These are phyloP conservation scores for Apophysomyces ossiformis DNA, from an alignment of 371 early-diverging fungal genomes.

Conservation along the genomic window DNA sequence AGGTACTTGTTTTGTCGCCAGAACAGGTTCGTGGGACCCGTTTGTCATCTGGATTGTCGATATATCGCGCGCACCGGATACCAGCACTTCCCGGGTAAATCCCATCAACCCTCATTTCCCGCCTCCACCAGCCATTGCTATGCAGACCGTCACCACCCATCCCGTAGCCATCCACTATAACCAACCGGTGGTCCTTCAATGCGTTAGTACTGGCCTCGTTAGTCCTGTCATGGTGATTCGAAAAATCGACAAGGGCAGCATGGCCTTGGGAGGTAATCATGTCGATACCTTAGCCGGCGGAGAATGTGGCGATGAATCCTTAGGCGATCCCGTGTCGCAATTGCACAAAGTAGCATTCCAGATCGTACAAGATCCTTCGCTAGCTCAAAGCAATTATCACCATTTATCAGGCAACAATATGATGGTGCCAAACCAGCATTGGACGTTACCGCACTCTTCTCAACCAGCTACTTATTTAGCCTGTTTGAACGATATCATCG, in stretches of 20 bases:
- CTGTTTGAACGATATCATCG: conserved; percentile 79
- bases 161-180: conserved; percentile 83
- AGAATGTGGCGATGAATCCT: conserved; percentile 54
- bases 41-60: conserved; percentile 90
- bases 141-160: conserved; percentile 47
- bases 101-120: conserved; percentile 66
- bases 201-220: conserved; percentile 80
- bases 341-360: conserved; percentile 92
- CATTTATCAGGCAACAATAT: conserved; percentile 24
- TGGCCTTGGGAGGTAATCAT: conserved; percentile 70
- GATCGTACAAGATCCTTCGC: conserved; percentile 59
- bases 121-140: conserved; percentile 78
- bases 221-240: conserved; percentile 85
- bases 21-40: conserved; percentile 84
- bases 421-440: conserved; percentile 12
- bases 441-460: conserved; percentile 50
- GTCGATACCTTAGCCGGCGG: conserved; percentile 41
- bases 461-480: conserved; percentile 70
- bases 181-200: conserved; percentile 82
- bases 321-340: conserved; percentile 81
- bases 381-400: conserved; percentile 40
- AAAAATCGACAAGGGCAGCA: conserved; percentile 82
- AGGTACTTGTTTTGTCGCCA: conserved; percentile 78
- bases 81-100: conserved; percentile 46
- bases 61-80: conserved; percentile 55